These are phyloP conservation scores for Zymoseptoria passerinii DNA, from an alignment of 2,329 filamentous ascomycete genomes.

Conservation along the genomic window DNA sequence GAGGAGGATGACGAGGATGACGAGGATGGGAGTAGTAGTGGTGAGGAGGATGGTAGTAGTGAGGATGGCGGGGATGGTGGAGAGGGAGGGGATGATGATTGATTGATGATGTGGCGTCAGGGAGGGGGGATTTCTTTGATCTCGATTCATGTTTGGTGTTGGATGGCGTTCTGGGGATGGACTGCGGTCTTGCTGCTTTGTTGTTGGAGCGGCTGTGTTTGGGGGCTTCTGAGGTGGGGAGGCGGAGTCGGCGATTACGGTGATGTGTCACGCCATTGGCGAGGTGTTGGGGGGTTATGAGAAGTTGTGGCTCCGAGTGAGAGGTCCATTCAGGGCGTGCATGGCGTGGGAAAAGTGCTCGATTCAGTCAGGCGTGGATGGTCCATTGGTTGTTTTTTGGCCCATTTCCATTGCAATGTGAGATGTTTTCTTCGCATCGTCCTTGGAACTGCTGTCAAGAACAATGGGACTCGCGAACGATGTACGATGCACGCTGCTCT, in stretches of 20 bases:
- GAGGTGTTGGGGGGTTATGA: neutral
- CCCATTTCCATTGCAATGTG: too few relatives aligned
- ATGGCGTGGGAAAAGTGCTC: too few relatives aligned
- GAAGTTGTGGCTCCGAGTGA: neutral
- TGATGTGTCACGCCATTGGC: neutral
- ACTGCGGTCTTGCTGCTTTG: neutral
- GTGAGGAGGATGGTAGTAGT: slow-evolving; percentile 48
- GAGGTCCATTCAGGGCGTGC: too few relatives aligned
- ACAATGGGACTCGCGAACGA: too few relatives aligned
- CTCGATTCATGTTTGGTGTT: neutral
- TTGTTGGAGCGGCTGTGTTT: neutral
- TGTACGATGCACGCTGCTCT: too few relatives aligned
- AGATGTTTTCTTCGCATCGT: too few relatives aligned
- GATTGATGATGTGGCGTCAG: neutral
- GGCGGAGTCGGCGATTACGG: neutral
- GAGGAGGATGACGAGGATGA: slow-evolving; percentile 3
- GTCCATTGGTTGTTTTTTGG: too few relatives aligned
- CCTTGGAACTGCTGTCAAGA: too few relatives aligned
- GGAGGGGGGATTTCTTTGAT: neutral
- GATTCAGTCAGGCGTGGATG: too few relatives aligned
- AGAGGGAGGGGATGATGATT: neutral
- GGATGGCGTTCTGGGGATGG: neutral
- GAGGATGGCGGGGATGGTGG: neutral
- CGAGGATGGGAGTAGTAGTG: neutral
- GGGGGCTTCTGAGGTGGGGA: neutral